Evolutionary conservation across 176 grass and related monocot genomes (phyloP).

Genomic region (Hordeum vulgare): DNA sequence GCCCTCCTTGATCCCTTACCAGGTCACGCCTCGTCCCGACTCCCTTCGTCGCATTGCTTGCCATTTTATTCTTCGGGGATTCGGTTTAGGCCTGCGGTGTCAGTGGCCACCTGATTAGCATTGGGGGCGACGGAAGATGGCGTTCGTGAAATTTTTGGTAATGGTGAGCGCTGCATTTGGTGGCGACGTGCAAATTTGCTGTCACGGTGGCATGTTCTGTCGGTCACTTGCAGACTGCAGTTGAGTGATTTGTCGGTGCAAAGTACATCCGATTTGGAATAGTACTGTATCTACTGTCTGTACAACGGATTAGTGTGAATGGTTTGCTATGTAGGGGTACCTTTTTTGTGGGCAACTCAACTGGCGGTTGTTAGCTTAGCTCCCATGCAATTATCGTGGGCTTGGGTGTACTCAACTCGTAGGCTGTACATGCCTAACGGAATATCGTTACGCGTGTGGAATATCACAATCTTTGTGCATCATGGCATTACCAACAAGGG

Average conservation of each 20-base stretch:
- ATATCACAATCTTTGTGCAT: not conserved
- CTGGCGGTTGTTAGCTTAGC: not conserved
- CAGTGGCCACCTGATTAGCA: not conserved
- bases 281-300: not conserved
- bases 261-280: not conserved
- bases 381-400: not conserved
- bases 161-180: not conserved
- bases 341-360: not conserved
- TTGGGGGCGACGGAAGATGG: not conserved
- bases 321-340: not conserved
- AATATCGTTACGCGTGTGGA: not conserved
- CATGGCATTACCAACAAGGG: not conserved
- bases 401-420: not conserved
- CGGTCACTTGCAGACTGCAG: not conserved
- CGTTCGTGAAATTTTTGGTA: not conserved
- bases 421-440: not conserved
- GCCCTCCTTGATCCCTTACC: constrained; percentile 50
- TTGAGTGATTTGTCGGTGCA: not conserved
- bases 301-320: not conserved
- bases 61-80: not conserved
- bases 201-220: not conserved
- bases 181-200: not conserved
- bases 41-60: not conserved
- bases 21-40: constrained; percentile 13
- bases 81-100: not conserved